Evolutionary conservation across 495 filamentous ascomycete genomes (phyloP).

Genomic region (Trypethelium eluteriae): DNA sequence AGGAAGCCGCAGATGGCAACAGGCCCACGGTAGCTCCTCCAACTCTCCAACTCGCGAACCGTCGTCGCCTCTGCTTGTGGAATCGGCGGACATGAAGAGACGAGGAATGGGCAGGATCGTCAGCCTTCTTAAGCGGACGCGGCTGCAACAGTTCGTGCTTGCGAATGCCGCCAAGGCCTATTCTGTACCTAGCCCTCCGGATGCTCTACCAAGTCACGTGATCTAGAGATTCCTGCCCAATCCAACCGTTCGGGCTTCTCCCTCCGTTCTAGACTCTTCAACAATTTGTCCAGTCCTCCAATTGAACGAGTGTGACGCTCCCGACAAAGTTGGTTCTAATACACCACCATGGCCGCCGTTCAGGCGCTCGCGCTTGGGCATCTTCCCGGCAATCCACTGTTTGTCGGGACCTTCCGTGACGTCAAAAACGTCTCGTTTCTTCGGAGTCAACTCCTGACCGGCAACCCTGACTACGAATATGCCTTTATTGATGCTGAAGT

Average conservation of each 20-base stretch:
- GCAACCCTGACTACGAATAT: constrained; percentile 81
- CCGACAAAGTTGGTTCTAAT: neutral
- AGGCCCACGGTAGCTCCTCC: neutral
- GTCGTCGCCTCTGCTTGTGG: neutral
- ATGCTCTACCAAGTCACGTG: neutral
- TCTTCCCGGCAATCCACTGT: constrained; percentile 56
- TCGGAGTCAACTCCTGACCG: constrained; percentile 68
- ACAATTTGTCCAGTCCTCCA: neutral
- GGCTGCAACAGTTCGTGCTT: neutral
- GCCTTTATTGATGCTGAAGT: constrained; percentile 84
- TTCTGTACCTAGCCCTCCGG: neutral
- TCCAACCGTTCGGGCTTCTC: constrained; percentile 6
- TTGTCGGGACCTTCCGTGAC: constrained; percentile 65
- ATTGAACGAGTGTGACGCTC: neutral
- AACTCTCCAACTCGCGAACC: neutral
- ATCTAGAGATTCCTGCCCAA: neutral
- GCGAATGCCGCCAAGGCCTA: neutral
- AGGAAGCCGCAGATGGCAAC: neutral
- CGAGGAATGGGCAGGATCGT: neutral
- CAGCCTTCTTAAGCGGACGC: neutral
- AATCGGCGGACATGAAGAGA: neutral
- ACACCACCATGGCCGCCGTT: constrained; percentile 16
- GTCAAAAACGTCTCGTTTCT: constrained; percentile 70
- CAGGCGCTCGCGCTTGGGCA: constrained; percentile 62
- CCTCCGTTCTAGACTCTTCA: neutral